phyloP scores from a whole-genome alignment of 2,329 filamentous ascomycete genomes.

The Arthrobotrys conoides region DNA sequence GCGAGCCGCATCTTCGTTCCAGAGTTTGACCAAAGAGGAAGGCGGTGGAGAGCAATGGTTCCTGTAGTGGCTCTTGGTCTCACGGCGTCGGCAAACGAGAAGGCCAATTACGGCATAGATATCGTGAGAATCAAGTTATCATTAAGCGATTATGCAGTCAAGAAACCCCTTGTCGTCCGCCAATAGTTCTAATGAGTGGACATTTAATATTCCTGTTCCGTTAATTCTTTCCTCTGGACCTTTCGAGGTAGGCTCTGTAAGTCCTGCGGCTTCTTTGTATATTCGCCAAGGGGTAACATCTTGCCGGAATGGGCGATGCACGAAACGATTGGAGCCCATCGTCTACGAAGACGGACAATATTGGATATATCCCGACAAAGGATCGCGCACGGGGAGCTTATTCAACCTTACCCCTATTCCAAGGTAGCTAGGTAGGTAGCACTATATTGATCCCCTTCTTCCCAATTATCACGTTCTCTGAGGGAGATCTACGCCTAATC shows the following conservation, averaged over 20 bases:
- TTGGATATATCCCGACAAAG: background rate
- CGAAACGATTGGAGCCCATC: constrained; percentile 27
- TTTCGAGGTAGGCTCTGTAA: background rate
- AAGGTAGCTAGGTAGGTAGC: background rate
- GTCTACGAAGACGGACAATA: constrained; percentile 17
- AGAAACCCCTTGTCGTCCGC: constrained; percentile 6
- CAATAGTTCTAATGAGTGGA: background rate
- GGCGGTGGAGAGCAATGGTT: constrained; percentile 1
- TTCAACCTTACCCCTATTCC: constrained; percentile 11
- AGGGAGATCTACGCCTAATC: constrained; percentile 12
- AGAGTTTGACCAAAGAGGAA: constrained; percentile 35
- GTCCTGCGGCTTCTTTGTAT: background rate
- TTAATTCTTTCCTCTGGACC: constrained; percentile 16
- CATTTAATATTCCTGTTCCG: background rate
- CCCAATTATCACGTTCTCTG: constrained; percentile 1
- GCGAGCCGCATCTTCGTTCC: constrained; percentile 37
- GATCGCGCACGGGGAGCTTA: background rate
- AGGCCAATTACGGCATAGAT: constrained; percentile 46
- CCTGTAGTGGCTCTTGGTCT: constrained; percentile 14
- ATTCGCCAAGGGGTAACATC: constrained; percentile 14
- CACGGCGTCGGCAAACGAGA: constrained; percentile 21
- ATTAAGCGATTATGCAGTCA: constrained; percentile 25
- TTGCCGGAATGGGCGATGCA: constrained; percentile 39
- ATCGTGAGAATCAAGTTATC: constrained; percentile 1
- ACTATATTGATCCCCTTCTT: background rate